A percentile compares a stretch with the other conserved stretches of the same genome.
Evolutionary conservation across 2,329 filamentous ascomycete genomes (phyloP).

Genomic region (Simplicillium sp.): DNA sequence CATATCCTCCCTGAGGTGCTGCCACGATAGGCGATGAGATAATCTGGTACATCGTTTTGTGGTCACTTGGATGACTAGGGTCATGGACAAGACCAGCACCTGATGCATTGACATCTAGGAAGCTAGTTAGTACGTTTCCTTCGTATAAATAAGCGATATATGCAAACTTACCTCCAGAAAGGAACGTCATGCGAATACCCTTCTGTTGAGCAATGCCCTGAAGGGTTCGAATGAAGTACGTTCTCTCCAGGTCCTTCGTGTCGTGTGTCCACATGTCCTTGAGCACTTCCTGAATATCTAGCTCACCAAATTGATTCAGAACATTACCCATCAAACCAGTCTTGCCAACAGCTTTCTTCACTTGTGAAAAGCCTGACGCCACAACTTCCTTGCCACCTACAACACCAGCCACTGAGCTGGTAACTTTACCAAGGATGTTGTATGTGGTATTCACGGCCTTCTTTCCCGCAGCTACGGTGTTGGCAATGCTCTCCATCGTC

Average conservation of each 20-base stretch:
- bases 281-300: conserved; percentile 88
- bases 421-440: conserved; percentile 91
- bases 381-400: conserved; percentile 93
- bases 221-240: conserved; percentile 89
- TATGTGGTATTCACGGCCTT: conserved; percentile 95
- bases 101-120: conserved; percentile 70
- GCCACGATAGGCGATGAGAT: conserved; percentile 91
- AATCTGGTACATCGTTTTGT: conserved; percentile 99
- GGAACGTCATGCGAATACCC: conserved; percentile 90
- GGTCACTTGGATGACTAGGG: conserved; percentile 78
- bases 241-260: conserved; percentile 92
- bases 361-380: conserved; percentile 81
- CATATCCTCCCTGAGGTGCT: conserved; percentile 72
- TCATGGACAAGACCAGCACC: conserved; percentile 93
- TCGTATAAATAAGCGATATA: neutral
- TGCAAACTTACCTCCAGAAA: conserved; percentile 63
- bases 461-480: conserved; percentile 89
- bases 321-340: conserved; percentile 92
- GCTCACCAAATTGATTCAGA: conserved; percentile 90
- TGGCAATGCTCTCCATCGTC: conserved; percentile 80
- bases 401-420: conserved; percentile 87
- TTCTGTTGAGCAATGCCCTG: conserved; percentile 95
- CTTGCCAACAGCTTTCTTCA: conserved; percentile 96
- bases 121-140: neutral
- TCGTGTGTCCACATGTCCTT: conserved; percentile 98